Evolutionary conservation across 768 basidiomycete species (phyloP), one percentile per base, ranked within the genome.

Genomic region (Coprinopsis sp.): DNA sequence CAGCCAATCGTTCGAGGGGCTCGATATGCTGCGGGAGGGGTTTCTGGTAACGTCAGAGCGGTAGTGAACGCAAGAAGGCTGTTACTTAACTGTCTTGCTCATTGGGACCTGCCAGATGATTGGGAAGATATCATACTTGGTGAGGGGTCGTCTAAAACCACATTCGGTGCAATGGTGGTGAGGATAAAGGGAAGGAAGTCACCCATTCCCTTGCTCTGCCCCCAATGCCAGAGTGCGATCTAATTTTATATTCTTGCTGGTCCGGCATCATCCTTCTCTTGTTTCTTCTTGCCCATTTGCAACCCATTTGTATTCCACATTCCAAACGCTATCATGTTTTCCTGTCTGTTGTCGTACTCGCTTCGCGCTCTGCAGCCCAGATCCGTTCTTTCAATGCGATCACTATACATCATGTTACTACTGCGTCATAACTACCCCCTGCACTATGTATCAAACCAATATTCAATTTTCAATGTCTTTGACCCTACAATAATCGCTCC

Each of bases 1-100:
- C 81, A 80, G 53, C 81, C 73, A 0, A 77, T 83, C 31, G 61
- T 79, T 6, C 69, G 73, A 18, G 81, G 81, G 0, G 62, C 51
- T 0, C 55, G 59, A 3, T 70, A 67, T 44, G 33, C 11, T 2
- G 52, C 37, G 1, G 74, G 73, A 0, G 76, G 79, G 1, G 52
- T 81, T 0, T 67, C 71, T 1, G 81, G 81, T 1, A 83, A 82
- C 50, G 58, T 79, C 0, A 50, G 60, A 1, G 55, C 69, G 19
- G 79, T 83, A 3, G 58, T 69, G 6, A 54, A 60, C 0, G 78
- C 81, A 1, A 64, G 81, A 36, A 58, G 64, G 25, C 48, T 78
- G n/a, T 73, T 82, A 18, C 73, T 72, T 51, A 54, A 45, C 1
- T 56, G 59, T 1, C 52, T 79, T n/a, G 52, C 44, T 6, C 60